These are phyloP conservation scores for Alternaria rosae DNA, from an alignment of 2,329 filamentous ascomycete genomes.

Conservation along the genomic window DNA sequence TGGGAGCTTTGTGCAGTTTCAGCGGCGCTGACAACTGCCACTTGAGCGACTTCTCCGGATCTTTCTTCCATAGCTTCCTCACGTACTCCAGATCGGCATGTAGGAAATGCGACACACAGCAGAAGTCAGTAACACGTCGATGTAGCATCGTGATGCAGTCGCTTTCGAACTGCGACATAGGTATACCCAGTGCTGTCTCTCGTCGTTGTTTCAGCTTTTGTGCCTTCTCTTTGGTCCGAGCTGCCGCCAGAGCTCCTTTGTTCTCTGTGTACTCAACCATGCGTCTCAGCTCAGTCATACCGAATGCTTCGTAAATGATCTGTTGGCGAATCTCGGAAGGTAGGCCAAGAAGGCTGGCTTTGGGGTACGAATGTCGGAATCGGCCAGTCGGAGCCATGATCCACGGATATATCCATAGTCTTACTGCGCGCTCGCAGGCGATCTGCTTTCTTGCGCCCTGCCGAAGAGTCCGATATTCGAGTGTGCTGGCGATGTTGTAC, in stretches of 20 bases:
- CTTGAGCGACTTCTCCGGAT: background rate
- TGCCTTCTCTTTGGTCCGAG: background rate
- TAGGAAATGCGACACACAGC: slow-evolving; percentile 12
- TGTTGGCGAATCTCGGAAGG: slow-evolving; percentile 22
- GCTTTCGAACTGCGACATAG: background rate
- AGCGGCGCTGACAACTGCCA: background rate
- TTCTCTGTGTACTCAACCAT: background rate
- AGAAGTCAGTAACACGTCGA: slow-evolving; percentile 6
- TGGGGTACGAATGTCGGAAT: background rate
- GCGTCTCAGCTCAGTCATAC: background rate
- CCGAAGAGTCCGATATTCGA: slow-evolving; percentile 10
- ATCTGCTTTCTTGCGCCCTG: slow-evolving; percentile 1
- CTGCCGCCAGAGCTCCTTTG: background rate
- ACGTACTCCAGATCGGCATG: slow-evolving; percentile 22
- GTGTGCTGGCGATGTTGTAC: background rate
- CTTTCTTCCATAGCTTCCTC: slow-evolving; percentile 6
- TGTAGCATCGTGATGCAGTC: slow-evolving; percentile 5
- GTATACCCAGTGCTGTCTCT: background rate
- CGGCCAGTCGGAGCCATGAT: background rate
- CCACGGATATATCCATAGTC: slow-evolving; percentile 16
- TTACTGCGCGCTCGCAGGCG: background rate
- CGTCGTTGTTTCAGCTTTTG: background rate
- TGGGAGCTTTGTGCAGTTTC: background rate
- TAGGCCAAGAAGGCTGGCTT: slow-evolving; percentile 20
- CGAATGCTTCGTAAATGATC: slow-evolving; percentile 12